Evolutionary conservation across 2,329 filamentous ascomycete genomes (phyloP), one percentile per base, ranked within the genome.

Genomic region (Magnaporthiopsis rhizophila): DNA sequence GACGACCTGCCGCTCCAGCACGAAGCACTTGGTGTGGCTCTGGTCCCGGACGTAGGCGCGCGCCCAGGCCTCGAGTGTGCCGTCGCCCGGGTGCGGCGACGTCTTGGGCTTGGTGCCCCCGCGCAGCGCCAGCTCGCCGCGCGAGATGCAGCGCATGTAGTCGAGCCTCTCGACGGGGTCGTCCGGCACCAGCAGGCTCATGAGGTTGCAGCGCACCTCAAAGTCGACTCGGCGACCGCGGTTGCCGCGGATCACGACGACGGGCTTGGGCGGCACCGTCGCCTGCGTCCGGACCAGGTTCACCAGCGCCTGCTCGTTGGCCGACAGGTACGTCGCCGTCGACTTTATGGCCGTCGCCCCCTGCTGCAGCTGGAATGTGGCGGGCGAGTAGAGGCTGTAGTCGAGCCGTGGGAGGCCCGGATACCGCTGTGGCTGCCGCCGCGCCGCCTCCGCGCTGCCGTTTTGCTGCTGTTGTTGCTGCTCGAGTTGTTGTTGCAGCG

Each of bases 231-330:
- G 74, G 65, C 73, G 71, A n/a, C 75, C 74, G 36, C 78, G 77
- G 38, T 73, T 78, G 59, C 83, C 83, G 3, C 74, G 74, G 63
- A 86, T 77, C 63, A 79, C 76, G 28, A 86, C 77, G 66, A 81
- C 76, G 0, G 80, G 82, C 69, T 86, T 86, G 8, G 83, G 83
- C 26, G 83, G 83, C 0, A 86, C 74, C 1, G 79, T 78, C 18
- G 81, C 78, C 64, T 84, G 79, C 38, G 74, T 70, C 50, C 80
- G 78, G 32, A 86, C 70, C 28, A 85, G 73, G 4, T 78, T 72
- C 5, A 77, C 73, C 45, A 86, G 74, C 7, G 79, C 80, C 18
- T 71, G 70, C 32, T 76, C 76, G 64, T 80, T 80, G 65, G 75
- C 73, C 6, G 80, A 82, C 4, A 85, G 74, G 67, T 81, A 79